A percentile compares a stretch with the other conserved stretches of the same genome.
Conservation (phyloP, 805 yeast species). For the Ogataea methylovora region DNA sequence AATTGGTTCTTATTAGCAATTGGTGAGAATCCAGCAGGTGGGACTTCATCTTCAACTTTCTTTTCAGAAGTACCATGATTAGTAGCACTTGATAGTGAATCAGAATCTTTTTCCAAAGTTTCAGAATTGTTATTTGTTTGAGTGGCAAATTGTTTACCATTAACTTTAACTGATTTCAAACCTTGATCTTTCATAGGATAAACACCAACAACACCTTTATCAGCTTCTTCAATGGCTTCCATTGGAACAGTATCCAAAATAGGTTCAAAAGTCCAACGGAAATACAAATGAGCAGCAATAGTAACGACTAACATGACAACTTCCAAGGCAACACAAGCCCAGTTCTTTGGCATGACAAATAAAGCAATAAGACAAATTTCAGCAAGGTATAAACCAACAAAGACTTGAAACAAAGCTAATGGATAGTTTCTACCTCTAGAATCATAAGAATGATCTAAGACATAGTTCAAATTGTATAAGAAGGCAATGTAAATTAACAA, state of each 20-base stretch:
- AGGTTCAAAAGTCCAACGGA: conserved; percentile 53
- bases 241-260: conserved; percentile 64
- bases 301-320: conserved; percentile 53
- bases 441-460: conserved; percentile 51
- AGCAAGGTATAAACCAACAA: conserved; percentile 64
- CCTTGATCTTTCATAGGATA: conserved; percentile 69
- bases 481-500: conserved; percentile 52
- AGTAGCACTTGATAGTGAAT: neutral
- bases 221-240: conserved; percentile 45
- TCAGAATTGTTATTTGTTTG: neutral
- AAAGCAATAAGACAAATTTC: conserved; percentile 64
- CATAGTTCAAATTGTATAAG: conserved; percentile 57
- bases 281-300: conserved; percentile 48
- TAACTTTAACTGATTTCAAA: conserved; percentile 41
- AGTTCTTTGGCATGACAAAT: conserved; percentile 69
- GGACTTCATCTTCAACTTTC: neutral
- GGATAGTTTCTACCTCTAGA: conserved; percentile 71
- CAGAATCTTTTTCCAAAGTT: neutral
- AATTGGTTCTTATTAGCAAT: conserved; percentile 1
- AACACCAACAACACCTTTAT: conserved; percentile 25
- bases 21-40: conserved; percentile 3
- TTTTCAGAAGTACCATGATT: conserved; percentile 1
- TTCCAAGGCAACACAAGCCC: conserved; percentile 73
- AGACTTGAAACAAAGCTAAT: conserved; percentile 61
- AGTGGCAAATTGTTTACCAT: conserved; percentile 40